A percentile compares a stretch with the other conserved stretches of the same genome.
Conservation (phyloP, 495 filamentous ascomycete species). For the Xylaria venustula region DNA sequence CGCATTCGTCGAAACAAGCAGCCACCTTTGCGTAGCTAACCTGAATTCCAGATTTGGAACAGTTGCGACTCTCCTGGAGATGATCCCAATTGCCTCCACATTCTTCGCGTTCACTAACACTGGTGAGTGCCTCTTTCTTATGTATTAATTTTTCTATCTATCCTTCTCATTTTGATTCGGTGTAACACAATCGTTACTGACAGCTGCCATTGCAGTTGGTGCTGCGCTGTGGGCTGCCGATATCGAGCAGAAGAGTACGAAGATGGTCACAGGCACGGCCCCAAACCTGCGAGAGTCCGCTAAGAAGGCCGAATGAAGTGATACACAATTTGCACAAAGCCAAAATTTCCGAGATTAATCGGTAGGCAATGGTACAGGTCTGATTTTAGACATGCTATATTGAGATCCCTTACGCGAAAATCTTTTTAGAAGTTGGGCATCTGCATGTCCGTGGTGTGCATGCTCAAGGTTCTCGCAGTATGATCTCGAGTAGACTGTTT, state of each 20-base stretch:
- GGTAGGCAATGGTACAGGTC: slow-evolving; percentile 9
- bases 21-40: slow-evolving; percentile 7
- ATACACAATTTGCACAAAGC: slow-evolving; percentile 16
- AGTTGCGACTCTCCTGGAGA: slow-evolving; percentile 72
- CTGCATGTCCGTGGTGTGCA: not conserved
- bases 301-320: slow-evolving; percentile 52
- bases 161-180: too few relatives aligned
- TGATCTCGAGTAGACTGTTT: not conserved
- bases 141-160: too few relatives aligned
- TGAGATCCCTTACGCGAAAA: not conserved
- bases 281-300: slow-evolving; percentile 53
- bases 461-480: not conserved
- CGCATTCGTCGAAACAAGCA: not conserved
- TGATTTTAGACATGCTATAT: not conserved
- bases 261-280: slow-evolving; percentile 50
- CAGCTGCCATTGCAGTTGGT: slow-evolving; percentile 51
- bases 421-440: not conserved
- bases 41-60: slow-evolving; percentile 66
- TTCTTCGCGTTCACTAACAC: slow-evolving; percentile 89
- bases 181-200: slow-evolving; percentile 18
- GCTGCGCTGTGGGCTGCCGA: slow-evolving; percentile 94
- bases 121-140: slow-evolving; percentile 38
- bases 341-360: slow-evolving; percentile 26
- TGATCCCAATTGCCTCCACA: slow-evolving; percentile 79
- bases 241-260: slow-evolving; percentile 63